These are phyloP conservation scores for Strobilomyces confusus DNA, from an alignment of 768 basidiomycete species.

Conservation along the genomic window DNA sequence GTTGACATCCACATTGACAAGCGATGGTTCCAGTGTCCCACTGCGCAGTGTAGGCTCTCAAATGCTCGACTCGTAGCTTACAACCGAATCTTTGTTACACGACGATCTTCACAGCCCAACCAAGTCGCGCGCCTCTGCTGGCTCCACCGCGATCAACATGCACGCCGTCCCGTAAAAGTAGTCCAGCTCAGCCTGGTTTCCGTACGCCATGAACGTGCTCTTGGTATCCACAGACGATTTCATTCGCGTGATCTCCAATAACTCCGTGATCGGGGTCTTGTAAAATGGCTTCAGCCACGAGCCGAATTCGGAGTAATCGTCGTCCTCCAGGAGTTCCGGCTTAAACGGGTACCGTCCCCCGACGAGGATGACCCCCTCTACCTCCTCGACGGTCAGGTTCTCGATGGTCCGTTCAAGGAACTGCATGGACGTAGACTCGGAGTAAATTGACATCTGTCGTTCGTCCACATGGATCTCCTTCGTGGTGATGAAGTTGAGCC, in stretches of 20 bases:
- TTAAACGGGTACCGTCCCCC: neutral
- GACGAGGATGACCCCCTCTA: neutral
- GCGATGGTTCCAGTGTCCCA: no score
- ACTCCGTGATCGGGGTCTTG: conserved; percentile 2
- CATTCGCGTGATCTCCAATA: conserved; percentile 12
- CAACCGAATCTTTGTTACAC: no score
- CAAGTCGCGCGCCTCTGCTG: neutral
- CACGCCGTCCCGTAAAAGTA: conserved; percentile 16
- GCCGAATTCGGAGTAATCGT: no score
- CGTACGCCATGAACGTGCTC: neutral
- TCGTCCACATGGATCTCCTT: neutral
- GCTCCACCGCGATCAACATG: conserved; percentile 5
- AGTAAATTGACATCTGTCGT: neutral
- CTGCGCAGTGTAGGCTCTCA: no score
- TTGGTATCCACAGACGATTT: conserved; percentile 1
- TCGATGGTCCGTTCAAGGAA: neutral
- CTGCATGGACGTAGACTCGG: fast-evolving
- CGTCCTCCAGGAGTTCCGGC: neutral
- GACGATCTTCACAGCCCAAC: neutral
- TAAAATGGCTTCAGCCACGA: neutral
- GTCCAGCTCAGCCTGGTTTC: neutral
- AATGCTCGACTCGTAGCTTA: no score
- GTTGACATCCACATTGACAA: no score
- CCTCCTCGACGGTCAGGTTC: neutral
- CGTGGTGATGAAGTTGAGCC: neutral